Evolutionary conservation across 2,329 filamentous ascomycete species (phyloP), one percentile per base, ranked within the genome.

Genomic region (Magnaporthales sp.): DNA sequence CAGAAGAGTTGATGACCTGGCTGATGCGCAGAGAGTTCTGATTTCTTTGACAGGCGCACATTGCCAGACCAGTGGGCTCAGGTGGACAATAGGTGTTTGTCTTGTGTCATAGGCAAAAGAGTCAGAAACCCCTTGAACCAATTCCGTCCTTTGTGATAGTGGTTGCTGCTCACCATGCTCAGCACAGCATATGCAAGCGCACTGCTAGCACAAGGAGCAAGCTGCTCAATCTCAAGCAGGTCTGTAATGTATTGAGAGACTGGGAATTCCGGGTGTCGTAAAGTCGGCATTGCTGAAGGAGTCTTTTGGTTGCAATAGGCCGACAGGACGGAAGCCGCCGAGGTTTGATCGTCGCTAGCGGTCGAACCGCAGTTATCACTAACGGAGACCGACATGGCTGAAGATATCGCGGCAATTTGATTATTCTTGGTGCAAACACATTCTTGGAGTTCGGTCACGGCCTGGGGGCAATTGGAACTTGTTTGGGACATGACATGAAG

Each of bases 371-470:
- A 86, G 60, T 73, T 77, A 56, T 74, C 76, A 67, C 75, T 77
- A 27, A 85, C 71, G 4, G 77, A 78, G 15, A 67, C 70, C 10
- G 78, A 79, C 26, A 85, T 74, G 6, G 69, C 71, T 1, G 75
- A 73, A 15, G 75, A 74, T 66, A 85, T 72, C 3, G 77, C 74
- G 4, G 73, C 75, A 19, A 76, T 74, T 68, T 79, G 78, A 63
- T 76, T 77, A 68, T 78, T 77, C 71, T 83, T 81, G 15, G 80
- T 80, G 74, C 83, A 86, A n/a, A 84, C 77, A 67, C 84, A 86
- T 9, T 78, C 79, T 69, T 85, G 82, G 9, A 86, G 73, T 4
- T 76, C 79, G 4, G 78, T 77, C 15, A 78, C 79, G 5, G 73
- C 79, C 29, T 79, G 74, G 15, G 79, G 79, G 68, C 83, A 85